These are phyloP conservation scores for Eucalyptus sp. DNA, from an alignment of 345 rosid species.

Conservation along the genomic window DNA sequence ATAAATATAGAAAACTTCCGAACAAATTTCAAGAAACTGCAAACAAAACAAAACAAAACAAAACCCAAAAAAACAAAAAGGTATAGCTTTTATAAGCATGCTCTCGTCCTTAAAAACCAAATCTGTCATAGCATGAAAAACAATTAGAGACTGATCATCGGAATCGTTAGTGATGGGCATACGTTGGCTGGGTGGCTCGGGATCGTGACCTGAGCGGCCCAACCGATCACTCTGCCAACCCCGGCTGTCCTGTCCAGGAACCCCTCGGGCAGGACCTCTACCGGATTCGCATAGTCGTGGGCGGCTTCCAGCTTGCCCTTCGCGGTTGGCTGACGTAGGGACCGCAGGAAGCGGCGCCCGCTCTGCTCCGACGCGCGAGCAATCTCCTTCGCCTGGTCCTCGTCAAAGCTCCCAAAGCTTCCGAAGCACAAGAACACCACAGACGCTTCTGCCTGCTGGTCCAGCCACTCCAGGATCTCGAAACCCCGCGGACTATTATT, in stretches of 20 bases:
- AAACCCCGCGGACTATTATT: not conserved
- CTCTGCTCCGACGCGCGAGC: not conserved
- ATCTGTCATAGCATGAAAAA: no score
- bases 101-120: no score
- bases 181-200: not conserved
- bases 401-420: conserved; percentile 38
- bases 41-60: no score
- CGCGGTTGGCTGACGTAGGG: conserved; percentile 5
- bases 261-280: conserved; percentile 20
- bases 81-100: no score
- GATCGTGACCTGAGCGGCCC: conserved; percentile 29
- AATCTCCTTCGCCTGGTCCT: conserved; percentile 16
- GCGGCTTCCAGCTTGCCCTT: not conserved
- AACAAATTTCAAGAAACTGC: no score
- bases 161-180: no score
- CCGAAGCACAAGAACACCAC: conserved; percentile 65
- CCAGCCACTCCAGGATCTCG: conserved; percentile 34
- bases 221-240: conserved; percentile 24
- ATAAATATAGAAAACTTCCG: no score
- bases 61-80: no score
- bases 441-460: conserved; percentile 27
- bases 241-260: conserved; percentile 19
- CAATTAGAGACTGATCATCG: no score
- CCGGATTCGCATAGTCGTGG: not conserved
- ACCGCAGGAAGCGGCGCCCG: conserved; percentile 15